Evolutionary conservation across 1,284 basidiomycete genomes (phyloP), one percentile per base, ranked within the genome.

Genomic region (Mycosarcoma maydis): DNA sequence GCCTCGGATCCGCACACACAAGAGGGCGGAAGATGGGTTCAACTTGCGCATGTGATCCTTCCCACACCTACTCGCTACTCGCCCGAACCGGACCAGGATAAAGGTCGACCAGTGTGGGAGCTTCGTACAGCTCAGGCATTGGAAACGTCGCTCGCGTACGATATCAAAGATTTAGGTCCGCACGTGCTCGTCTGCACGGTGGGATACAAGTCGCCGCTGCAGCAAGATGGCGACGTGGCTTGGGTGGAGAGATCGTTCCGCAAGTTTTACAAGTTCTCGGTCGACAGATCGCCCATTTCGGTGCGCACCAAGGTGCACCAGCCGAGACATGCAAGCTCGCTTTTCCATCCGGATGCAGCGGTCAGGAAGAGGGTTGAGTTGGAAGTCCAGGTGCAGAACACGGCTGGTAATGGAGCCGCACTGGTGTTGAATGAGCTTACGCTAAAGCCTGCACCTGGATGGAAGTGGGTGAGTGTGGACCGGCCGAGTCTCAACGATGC

Each of bases 371-470:
- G 53, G 17, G 55, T 80, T n/a, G 72, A 74, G 26, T 60, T 82
- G 39, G 80, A 82, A 38, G 79, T 81, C 3, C 80, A 81, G 38
- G 68, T 82, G 3, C 74, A 77, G 29, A 82, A 82, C 44, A 68
- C 73, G 6, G 32, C 37, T 2, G 55, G 46, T 3, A 66, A 56
- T 36, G 55, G 66, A 3, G 39, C 36, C 1, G 23, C 58, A 3
- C 48, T 81, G 24, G 60, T 55, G 13, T 72, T 82, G 24, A 51
- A 72, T 5, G 59, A 68, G 8, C 42, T 80, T 26, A 42, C 29
- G 29, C 48, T 82, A 24, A 65, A 62, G 5, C 43, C 68, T 1
- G 42, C 69, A 20, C 27, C 49, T 2, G 66, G 64, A 5, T 67
- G 69, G 61, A 19, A 30, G 23, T 54, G 75, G 41, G 17, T 30